Base-by-base conservation (phyloP, 148 eudicot species). In the Dianthus caryophyllus region DNA sequence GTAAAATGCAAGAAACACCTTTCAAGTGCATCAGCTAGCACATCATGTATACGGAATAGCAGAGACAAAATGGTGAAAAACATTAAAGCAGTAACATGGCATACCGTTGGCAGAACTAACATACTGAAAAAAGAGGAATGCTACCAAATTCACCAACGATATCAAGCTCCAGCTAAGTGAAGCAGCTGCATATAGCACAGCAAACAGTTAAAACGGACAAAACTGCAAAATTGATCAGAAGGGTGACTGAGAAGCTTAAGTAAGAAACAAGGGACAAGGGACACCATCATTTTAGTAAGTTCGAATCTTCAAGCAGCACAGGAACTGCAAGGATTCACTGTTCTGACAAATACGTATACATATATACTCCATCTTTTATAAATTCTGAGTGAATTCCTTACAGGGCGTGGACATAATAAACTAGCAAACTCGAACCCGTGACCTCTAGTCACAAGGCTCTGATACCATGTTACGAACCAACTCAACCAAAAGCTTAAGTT, bases 151-250 rank as follows among this genome's bases (percentile, higher is more conserved):
- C 48, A 62, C 76, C 69, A 80, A 64, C 76, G 80, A 76, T 51
- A 76, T 66, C 73, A 80, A 80, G 73, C 77, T 80, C 83, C 83
- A 73, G 64, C 73, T 70, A 13, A 85, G 82, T 54, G 71, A 71
- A 64, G 81, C 78, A 61, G 76, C 84, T 80, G 77, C 78, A 73
- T 18, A 7, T 57, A 73, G 29, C 31, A 66, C 20, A 61, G 15
- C 26, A 53, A 48, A 59, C 30, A n/a, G 15, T 1, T 21, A 20
- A 26, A 41, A 5, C 15, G 2, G 1, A 33, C 12, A 2, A 12
- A 58, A 69, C 17, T 17, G 3, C 17, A 64, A 58, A 38, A 18
- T n/a, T 6, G 24, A 30, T 55, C 30, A 60, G 25, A 38, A 59
- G 56, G 27, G 15, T n/a, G n/a, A 10, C 39, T 51, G 30, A 52